Conservation (phyloP, 2,329 filamentous ascomycete species). For the Colletotrichum lindemuthianum region DNA sequence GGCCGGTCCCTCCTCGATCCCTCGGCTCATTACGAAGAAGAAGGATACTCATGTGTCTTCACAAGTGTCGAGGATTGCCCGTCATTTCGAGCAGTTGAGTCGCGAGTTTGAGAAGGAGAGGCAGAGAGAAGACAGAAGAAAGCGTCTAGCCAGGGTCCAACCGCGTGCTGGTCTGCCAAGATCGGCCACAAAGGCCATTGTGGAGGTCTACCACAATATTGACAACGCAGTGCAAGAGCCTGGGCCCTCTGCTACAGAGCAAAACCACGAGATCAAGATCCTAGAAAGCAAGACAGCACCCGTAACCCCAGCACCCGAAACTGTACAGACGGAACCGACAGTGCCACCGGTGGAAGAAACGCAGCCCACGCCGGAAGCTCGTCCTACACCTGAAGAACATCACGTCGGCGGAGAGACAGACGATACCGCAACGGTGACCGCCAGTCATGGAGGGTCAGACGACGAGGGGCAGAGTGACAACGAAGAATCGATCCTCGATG, state of each 20-base stretch:
- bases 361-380: constrained; percentile 22
- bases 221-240: constrained; percentile 90
- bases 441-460: constrained; percentile 71
- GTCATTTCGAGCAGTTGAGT: constrained; percentile 96
- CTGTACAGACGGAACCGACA: constrained; percentile 37
- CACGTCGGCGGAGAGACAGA: constrained; percentile 43
- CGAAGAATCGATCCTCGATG: constrained; percentile 75
- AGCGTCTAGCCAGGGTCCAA: constrained; percentile 78
- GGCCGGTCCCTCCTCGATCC: constrained; percentile 79
- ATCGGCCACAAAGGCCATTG: constrained; percentile 92
- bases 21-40: constrained; percentile 82
- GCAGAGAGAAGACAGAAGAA: constrained; percentile 79
- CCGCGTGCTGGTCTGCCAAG: constrained; percentile 85
- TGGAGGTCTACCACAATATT: constrained; percentile 94
- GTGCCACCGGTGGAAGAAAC: constrained; percentile 20
- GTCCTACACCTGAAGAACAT: constrained; percentile 26
- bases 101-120: constrained; percentile 97
- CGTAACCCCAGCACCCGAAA: constrained; percentile 20
- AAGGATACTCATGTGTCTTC: constrained; percentile 84
- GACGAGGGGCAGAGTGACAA: constrained; percentile 77
- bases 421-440: constrained; percentile 51
- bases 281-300: constrained; percentile 29
- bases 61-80: constrained; percentile 89
- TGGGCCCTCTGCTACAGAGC: constrained; percentile 68
- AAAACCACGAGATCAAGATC: constrained; percentile 31